Evolutionary conservation across 352 stramenopile genomes (phyloP), one percentile per base, ranked within the genome.

Genomic region (Phytophthora tubulina): DNA sequence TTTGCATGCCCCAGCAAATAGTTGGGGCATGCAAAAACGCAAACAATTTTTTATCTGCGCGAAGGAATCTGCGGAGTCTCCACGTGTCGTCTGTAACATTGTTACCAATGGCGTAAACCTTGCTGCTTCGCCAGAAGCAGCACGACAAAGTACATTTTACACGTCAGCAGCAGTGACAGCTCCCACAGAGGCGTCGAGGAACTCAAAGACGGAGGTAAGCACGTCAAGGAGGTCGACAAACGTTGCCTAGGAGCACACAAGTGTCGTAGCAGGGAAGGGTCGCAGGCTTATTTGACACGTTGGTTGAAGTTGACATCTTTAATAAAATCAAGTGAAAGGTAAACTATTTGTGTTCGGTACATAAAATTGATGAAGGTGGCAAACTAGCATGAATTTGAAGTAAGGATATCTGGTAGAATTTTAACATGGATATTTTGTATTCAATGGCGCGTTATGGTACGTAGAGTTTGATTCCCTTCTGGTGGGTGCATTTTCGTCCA

Each of bases 401-500:
- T 21, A 21, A 21, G 21, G 21, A 21, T 21, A 21, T 21, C 21
- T 27, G 21, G 21, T 27, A 27, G 21, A 27, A 27, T 27, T 27
- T 27, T 27, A 27, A 27, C 21, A 27, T 27, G 21, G 21, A 27
- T 1, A 27, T 27, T 27, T 27, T 27, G 21, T 49, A 30, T 49
- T 50, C 17, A 21, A 50, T 3, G 15, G 8, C 45, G 30, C 14
- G 13, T 56, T 42, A 35, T 30, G 14, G 32, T 55, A 39, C 1
- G 4, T 6, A 33, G 11, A 6, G n/a, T 46, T 30, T 11, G 7
- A 39, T 45, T 21, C 5, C 60, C 48, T 61, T 61, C 60, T 67
- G 60, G 15, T 67, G 39, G 60, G 15, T 60, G 49, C 39, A 61
- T 53, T n/a, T 36, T 35, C 38, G 38, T 53, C 38, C 30, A 11